These are phyloP conservation scores for Globisporangium ultimum DNA, from an alignment of 352 stramenopile species.

Conservation along the genomic window DNA sequence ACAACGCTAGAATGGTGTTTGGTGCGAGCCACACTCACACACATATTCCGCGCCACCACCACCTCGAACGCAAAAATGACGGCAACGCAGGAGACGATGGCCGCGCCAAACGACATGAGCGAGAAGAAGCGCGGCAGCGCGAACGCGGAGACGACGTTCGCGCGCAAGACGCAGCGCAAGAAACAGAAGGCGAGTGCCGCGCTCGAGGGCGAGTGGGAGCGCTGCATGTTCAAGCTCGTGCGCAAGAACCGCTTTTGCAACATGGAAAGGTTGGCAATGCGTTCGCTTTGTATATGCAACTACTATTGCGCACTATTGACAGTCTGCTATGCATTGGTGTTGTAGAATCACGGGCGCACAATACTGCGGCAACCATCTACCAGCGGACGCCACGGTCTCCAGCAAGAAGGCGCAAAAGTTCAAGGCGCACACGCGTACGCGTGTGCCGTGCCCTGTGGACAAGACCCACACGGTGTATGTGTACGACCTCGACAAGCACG, in stretches of 20 bases:
- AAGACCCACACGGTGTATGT: slow-evolving; percentile 68
- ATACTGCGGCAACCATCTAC: slow-evolving; percentile 79
- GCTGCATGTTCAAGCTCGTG: slow-evolving; percentile 78
- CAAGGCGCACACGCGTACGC: slow-evolving; percentile 41
- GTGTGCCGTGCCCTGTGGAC: slow-evolving; percentile 77
- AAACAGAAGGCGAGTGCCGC: slow-evolving; percentile 48
- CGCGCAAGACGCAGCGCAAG: slow-evolving; percentile 57
- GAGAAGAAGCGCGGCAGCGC: slow-evolving; percentile 25
- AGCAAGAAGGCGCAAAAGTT: slow-evolving; percentile 74
- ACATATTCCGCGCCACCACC: neutral
- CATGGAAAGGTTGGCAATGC: slow-evolving; percentile 43
- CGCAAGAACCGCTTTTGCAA: slow-evolving; percentile 85
- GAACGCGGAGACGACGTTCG: slow-evolving; percentile 7
- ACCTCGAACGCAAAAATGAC: slow-evolving; percentile 8
- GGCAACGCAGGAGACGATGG: slow-evolving; percentile 3
- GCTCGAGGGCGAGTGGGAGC: slow-evolving; percentile 55
- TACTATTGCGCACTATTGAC: too few relatives aligned
- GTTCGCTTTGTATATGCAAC: neutral
- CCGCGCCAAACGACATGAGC: slow-evolving; percentile 3
- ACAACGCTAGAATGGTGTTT: neutral
- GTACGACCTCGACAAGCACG: slow-evolving; percentile 77
- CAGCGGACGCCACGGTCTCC: slow-evolving; percentile 20
- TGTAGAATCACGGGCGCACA: slow-evolving; percentile 28
- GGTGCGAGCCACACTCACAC: neutral
- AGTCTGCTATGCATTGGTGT: neutral